Conservation (phyloP, 1,284 basidiomycete genomes). For the Tetrapyrgos nigripes region DNA sequence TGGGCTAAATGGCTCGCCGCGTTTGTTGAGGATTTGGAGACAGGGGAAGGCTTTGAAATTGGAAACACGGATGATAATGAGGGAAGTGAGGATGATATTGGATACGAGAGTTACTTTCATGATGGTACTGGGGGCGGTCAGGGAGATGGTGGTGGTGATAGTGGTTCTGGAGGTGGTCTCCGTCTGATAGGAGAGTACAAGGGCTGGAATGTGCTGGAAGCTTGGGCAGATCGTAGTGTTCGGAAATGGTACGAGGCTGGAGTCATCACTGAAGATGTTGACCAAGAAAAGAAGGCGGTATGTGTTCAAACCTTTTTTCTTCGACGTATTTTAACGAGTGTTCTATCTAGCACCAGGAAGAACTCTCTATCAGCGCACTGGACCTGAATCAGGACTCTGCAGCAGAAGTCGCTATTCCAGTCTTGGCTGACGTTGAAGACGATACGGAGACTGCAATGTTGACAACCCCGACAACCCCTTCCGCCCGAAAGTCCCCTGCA, state of each 20-base stretch:
- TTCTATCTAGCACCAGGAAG: slow-evolving; percentile 23
- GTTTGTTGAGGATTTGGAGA: slow-evolving; percentile 94
- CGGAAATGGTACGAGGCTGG: slow-evolving; percentile 86
- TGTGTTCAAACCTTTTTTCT: slow-evolving; percentile 18
- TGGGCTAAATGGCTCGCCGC: slow-evolving; percentile 96
- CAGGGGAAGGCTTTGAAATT: slow-evolving; percentile 85
- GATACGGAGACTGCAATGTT: neutral
- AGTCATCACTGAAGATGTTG: slow-evolving; percentile 57
- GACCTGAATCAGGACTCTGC: slow-evolving; percentile 46
- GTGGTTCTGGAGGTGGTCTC: slow-evolving; percentile 67
- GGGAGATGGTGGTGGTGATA: slow-evolving; percentile 78
- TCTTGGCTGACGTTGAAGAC: slow-evolving; percentile 46
- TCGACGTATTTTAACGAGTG: slow-evolving; percentile 15
- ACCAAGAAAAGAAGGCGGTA: slow-evolving; percentile 58
- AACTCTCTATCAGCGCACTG: slow-evolving; percentile 46
- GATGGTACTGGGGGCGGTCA: slow-evolving; percentile 77
- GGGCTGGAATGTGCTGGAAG: slow-evolving; percentile 91
- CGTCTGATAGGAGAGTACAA: slow-evolving; percentile 82
- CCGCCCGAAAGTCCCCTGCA: slow-evolving; percentile 21
- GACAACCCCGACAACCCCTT: slow-evolving; percentile 22
- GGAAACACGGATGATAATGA: slow-evolving; percentile 74
- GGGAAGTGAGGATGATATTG: slow-evolving; percentile 82
- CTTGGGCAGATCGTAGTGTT: slow-evolving; percentile 88
- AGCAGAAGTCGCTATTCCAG: slow-evolving; percentile 57
- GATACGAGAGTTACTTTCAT: slow-evolving; percentile 88